A percentile compares a stretch with the other conserved stretches of the same genome.
These are phyloP conservation scores for Starmera dryadoides DNA, from an alignment of 805 yeast species.

Conservation along the genomic window DNA sequence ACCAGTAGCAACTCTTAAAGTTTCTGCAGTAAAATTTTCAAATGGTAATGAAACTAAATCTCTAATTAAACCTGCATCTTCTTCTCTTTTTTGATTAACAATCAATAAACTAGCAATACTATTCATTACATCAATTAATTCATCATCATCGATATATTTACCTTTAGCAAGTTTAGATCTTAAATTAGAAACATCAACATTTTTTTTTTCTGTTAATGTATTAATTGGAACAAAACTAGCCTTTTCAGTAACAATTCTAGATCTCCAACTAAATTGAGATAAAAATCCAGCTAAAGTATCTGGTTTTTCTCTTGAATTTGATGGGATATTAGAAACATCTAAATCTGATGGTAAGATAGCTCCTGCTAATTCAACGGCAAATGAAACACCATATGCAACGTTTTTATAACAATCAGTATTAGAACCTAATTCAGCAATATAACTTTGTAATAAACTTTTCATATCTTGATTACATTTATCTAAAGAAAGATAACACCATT, in stretches of 20 bases:
- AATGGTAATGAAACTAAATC: slow-evolving; percentile 68
- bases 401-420: slow-evolving; percentile 19
- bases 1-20: slow-evolving; percentile 60
- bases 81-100: slow-evolving; percentile 21
- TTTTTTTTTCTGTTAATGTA: slow-evolving; percentile 11
- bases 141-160: slow-evolving; percentile 19
- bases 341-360: slow-evolving; percentile 57
- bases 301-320: slow-evolving; percentile 29
- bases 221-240: slow-evolving; percentile 16
- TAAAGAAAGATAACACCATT: slow-evolving; percentile 61
- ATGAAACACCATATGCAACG: slow-evolving; percentile 76
- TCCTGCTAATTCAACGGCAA: slow-evolving; percentile 88
- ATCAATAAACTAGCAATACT: slow-evolving; percentile 34
- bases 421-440: slow-evolving; percentile 45
- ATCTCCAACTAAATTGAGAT: slow-evolving; percentile 72
- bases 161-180: slow-evolving; percentile 9
- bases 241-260: slow-evolving; percentile 27
- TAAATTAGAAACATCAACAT: slow-evolving; percentile 16
- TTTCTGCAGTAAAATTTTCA: slow-evolving; percentile 46
- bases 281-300: slow-evolving; percentile 67
- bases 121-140: slow-evolving; percentile 37
- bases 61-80: slow-evolving; percentile 31
- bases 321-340: slow-evolving; percentile 47
- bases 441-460: slow-evolving; percentile 72
- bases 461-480: slow-evolving; percentile 61